Evolutionary conservation across 768 basidiomycete species (phyloP).

Genomic region (Lentinula detonsa): DNA sequence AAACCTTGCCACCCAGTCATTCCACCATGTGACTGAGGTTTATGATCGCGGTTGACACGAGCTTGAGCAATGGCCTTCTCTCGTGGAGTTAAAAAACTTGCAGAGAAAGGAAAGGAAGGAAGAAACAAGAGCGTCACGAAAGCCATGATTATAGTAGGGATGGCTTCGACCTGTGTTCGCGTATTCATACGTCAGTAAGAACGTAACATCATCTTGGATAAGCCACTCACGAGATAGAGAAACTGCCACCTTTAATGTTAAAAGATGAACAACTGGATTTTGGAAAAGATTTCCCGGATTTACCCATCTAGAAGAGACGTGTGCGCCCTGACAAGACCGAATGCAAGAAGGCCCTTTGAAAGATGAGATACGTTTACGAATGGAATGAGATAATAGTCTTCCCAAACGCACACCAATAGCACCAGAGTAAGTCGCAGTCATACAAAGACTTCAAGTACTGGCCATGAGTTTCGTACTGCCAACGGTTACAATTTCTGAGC

Average conservation of each 20-base stretch:
- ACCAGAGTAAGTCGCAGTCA: conserved; percentile 54
- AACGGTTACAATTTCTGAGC: not conserved
- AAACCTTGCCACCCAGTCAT: conserved; percentile 53
- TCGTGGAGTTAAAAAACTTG: conserved; percentile 43
- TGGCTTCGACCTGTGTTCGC: conserved; percentile 41
- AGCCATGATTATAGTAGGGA: conserved; percentile 51
- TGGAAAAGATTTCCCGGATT: not conserved
- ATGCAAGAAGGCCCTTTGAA: conserved; percentile 47
- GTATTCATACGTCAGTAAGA: not conserved
- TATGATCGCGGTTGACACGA: conserved; percentile 49
- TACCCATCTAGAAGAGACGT: conserved; percentile 37
- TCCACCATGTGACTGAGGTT: conserved; percentile 53
- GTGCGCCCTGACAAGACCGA: conserved; percentile 47
- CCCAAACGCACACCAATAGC: conserved; percentile 39
- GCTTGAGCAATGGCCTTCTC: conserved; percentile 55
- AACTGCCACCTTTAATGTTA: conserved; percentile 45
- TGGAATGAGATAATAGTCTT: not conserved
- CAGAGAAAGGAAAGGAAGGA: conserved; percentile 51
- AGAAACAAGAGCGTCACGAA: conserved; percentile 40
- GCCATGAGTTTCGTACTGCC: not conserved
- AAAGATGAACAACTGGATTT: not conserved
- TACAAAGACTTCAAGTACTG: conserved; percentile 33
- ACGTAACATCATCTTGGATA: not conserved
- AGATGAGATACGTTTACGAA: not conserved
- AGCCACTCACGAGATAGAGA: conserved; percentile 37